phyloP scores from a whole-genome alignment of 257 asterid species.

The Primulina huaijiensis region DNA sequence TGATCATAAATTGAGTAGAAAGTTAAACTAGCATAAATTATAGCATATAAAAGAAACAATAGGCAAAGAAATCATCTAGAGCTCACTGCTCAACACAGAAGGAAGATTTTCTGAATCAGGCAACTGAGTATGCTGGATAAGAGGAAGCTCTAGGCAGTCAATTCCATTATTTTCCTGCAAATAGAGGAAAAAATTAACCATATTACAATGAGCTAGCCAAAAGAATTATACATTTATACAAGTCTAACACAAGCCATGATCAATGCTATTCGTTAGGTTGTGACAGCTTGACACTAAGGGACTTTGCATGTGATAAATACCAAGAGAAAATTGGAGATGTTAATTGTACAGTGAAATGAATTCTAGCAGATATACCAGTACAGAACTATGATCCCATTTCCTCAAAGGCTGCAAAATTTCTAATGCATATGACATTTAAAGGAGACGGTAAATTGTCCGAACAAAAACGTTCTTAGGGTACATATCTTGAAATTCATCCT shows the following conservation, averaged over 20 bases:
- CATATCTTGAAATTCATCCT: neutral
- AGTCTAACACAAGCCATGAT: conserved; percentile 5
- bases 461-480: neutral
- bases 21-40: neutral
- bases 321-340: neutral
- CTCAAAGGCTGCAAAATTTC: neutral
- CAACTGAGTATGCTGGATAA: conserved; percentile 63
- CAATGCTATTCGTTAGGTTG: neutral
- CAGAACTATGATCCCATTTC: neutral
- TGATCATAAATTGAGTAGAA: neutral
- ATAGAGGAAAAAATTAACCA: neutral
- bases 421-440: too few species aligned
- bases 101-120: conserved; percentile 56
- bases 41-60: conserved; percentile 2
- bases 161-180: conserved; percentile 58
- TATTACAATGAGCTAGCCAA: neutral
- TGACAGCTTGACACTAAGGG: neutral
- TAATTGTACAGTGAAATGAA: neutral
- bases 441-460: neutral
- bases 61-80: conserved; percentile 8
- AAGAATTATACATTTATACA: neutral
- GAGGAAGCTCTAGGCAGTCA: conserved; percentile 75
- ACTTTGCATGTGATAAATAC: neutral
- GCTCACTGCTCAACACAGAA: conserved; percentile 54
- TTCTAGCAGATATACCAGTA: neutral